These are phyloP conservation scores for Dictyostelium purpureum DNA, from an alignment of 78 protist species.

Conservation along the genomic window DNA sequence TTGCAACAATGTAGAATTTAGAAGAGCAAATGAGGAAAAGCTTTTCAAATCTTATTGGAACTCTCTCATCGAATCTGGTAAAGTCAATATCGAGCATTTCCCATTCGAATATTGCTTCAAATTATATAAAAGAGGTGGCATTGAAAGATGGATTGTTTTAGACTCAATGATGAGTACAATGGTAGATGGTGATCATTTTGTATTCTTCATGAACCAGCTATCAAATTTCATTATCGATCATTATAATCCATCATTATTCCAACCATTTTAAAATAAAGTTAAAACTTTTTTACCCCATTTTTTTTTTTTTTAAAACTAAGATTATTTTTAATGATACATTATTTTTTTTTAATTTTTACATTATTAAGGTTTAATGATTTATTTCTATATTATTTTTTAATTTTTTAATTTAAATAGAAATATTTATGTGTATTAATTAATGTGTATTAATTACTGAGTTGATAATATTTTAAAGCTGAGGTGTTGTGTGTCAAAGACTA, in stretches of 20 bases:
- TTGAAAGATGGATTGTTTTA: constrained; percentile 9
- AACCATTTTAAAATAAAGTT: no score
- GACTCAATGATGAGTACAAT: neutral
- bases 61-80: neutral
- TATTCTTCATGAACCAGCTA: neutral
- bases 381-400: no score
- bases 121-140: constrained; percentile 13
- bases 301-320: no score
- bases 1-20: neutral
- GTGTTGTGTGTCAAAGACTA: no score
- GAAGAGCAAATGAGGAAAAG: constrained; percentile 3
- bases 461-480: no score
- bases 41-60: neutral
- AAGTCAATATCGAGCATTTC: neutral
- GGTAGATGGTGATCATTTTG: neutral
- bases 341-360: no score
- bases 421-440: no score
- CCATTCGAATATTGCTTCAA: neutral
- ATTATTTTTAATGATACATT: no score
- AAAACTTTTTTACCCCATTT: no score
- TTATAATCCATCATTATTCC: neutral
- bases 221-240: constrained; percentile 16
- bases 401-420: no score
- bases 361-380: no score
- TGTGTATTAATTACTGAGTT: no score